Evolutionary conservation across 2,329 filamentous ascomycete genomes (phyloP), one percentile per base, ranked within the genome.

Genomic region (Phaeophleospora eucalypticola): DNA sequence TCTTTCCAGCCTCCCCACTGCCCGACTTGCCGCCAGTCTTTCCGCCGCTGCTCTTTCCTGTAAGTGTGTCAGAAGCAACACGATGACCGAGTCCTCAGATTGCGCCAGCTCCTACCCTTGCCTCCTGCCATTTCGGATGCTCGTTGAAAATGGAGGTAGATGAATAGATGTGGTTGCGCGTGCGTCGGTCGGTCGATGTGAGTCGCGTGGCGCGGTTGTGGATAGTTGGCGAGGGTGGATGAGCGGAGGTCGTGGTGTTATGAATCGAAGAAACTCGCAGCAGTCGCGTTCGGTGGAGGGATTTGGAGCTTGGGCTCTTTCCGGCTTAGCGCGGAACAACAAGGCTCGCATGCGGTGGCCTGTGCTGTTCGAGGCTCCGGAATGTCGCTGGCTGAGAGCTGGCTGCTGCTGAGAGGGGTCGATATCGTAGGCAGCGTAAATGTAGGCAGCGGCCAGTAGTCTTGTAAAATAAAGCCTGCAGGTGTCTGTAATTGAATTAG

Each of bases 11-110:
- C 45, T 79, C 80, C 58, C 83, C 84, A 63, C 78, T 81, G 44
- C 64, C 63, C 58, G 81, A 80, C 78, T 93, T 93, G 62, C 87
- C 87, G 63, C 87, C 87, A 48, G 86, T 90, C 83, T 94, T 95
- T 67, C 90, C 90, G 64, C 90, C 89, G 61, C 73, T 76, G 61
- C 73, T 76, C 65, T 77, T 77, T 58, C 74, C 74, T 77, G 58
- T 52, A 41, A 38, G 56, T 36, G 45, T 52, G 63, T 68, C 53
- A 67, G 62, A 59, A 51, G 46, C 48, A 50, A 51, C 50, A 36
- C 33, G 43, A 47, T 49, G 39, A 51, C 41, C 37, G 34, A 29
- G 24, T 29, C 24, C 24, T 6, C 19, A 45, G 36, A 36, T 45
- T 44, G 43, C 39, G 52, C 41, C 57, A 51, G 53, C 53, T 88